Conservation (phyloP, 2,329 filamentous ascomycete genomes). For the Diaporthe humulicola region DNA sequence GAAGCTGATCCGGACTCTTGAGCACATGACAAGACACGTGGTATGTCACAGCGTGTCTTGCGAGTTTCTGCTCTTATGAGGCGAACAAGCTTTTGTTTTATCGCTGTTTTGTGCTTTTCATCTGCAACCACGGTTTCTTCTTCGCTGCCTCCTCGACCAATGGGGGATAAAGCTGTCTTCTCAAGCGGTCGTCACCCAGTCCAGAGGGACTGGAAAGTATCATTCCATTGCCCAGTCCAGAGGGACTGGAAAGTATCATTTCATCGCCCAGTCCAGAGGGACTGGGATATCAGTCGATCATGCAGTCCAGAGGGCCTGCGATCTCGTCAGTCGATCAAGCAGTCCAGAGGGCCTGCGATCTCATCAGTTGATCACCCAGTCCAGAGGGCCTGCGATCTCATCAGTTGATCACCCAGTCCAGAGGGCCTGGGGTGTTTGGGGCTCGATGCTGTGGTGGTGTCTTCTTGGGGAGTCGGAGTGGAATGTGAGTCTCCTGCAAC, state of each 20-base stretch:
- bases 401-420: background rate
- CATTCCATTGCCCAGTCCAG: background rate
- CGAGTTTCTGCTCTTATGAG: slow-evolving; percentile 1
- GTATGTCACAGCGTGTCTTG: slow-evolving; percentile 24
- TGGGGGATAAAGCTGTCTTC: background rate
- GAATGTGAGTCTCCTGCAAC: background rate
- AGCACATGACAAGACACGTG: background rate
- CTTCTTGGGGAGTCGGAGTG: background rate
- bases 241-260: background rate
- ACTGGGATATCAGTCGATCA: background rate
- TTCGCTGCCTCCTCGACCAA: background rate
- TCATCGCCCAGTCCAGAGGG: background rate
- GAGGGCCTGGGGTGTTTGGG: no score
- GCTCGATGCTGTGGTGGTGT: background rate
- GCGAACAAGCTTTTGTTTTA: background rate
- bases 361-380: background rate
- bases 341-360: background rate
- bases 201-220: background rate
- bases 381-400: background rate
- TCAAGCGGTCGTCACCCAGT: background rate
- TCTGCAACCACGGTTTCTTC: background rate
- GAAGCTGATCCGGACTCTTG: background rate
- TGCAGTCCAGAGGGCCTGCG: background rate
- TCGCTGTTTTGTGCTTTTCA: slow-evolving; percentile 1
- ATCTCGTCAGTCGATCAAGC: no score